These are phyloP conservation scores for Anethum foeniculum DNA, from an alignment of 140 eudicot species.

Conservation along the genomic window DNA sequence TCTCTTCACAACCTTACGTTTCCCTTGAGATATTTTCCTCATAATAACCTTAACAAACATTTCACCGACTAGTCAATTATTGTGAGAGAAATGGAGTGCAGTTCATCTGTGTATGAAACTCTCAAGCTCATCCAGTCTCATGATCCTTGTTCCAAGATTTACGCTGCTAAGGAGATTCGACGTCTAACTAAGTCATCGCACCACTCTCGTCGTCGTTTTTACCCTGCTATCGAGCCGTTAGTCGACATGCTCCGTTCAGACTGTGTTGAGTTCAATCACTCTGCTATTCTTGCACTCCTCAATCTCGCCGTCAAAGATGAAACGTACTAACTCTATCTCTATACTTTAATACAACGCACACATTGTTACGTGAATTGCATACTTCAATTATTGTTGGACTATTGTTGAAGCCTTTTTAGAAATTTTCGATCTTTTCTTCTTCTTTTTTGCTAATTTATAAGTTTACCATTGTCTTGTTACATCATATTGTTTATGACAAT, in stretches of 20 bases:
- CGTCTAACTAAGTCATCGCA: slow-evolving; percentile 87
- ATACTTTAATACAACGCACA: too few species aligned
- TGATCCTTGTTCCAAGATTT: slow-evolving; percentile 30
- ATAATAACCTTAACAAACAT: slow-evolving; percentile 13
- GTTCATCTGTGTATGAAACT: slow-evolving; percentile 28
- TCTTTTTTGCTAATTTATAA: neutral
- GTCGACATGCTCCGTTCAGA: slow-evolving; percentile 59
- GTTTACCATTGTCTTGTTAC: neutral
- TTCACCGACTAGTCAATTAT: neutral
- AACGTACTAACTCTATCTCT: slow-evolving; percentile 1
- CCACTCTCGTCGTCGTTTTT: slow-evolving; percentile 70
- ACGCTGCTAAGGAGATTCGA: slow-evolving; percentile 89
- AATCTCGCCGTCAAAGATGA: slow-evolving; percentile 15
- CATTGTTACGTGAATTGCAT: neutral
- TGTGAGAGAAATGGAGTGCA: slow-evolving; percentile 5
- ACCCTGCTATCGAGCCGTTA: slow-evolving; percentile 57
- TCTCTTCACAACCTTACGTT: slow-evolving; percentile 47
- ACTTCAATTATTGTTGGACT: neutral
- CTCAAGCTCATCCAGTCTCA: slow-evolving; percentile 43
- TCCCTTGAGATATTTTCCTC: slow-evolving; percentile 24
- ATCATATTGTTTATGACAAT: neutral
- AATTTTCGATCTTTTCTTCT: neutral
- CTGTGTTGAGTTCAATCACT: slow-evolving; percentile 17
- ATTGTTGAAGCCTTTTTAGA: neutral
- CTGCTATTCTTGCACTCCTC: slow-evolving; percentile 15